A percentile compares a stretch with the other conserved stretches of the same genome.
These are phyloP conservation scores for Claviceps africana DNA, from an alignment of 2,329 filamentous ascomycete species.

Conservation along the genomic window DNA sequence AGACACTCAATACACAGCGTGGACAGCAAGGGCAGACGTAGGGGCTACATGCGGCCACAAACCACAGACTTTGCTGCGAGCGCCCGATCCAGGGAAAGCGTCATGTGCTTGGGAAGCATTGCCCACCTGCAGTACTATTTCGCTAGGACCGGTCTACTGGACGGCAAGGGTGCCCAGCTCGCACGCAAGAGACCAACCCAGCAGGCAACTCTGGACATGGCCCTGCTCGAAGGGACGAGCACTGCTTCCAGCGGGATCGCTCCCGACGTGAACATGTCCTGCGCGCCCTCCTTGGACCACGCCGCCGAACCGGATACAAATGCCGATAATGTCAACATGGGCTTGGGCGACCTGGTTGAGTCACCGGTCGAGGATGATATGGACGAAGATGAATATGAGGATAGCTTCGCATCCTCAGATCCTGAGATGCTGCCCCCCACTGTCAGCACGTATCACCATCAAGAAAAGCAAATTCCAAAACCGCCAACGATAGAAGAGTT, in stretches of 20 bases:
- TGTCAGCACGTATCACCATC: constrained; percentile 85
- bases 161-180: constrained; percentile 81
- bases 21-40: constrained; percentile 35
- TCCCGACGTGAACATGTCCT: constrained; percentile 44
- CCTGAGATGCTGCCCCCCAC: constrained; percentile 87
- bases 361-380: constrained; percentile 34
- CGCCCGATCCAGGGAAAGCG: constrained; percentile 79
- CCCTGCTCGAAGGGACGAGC: constrained; percentile 28
- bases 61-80: constrained; percentile 83
- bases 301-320: constrained; percentile 40
- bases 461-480: constrained; percentile 66
- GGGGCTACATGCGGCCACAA: constrained; percentile 79
- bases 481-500: constrained; percentile 73
- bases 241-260: constrained; percentile 24
- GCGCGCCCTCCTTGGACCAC: constrained; percentile 44
- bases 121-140: constrained; percentile 98
- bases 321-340: constrained; percentile 20
- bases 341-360: constrained; percentile 22
- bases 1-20: constrained; percentile 34
- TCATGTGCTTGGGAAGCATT: constrained; percentile 92
- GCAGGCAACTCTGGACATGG: constrained; percentile 43
- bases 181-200: constrained; percentile 56
- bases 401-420: constrained; percentile 48
- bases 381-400: constrained; percentile 37
- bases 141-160: constrained; percentile 79